These are phyloP conservation scores for Raffaelea deltoideospora DNA, from an alignment of 2,329 filamentous ascomycete species.

Conservation along the genomic window DNA sequence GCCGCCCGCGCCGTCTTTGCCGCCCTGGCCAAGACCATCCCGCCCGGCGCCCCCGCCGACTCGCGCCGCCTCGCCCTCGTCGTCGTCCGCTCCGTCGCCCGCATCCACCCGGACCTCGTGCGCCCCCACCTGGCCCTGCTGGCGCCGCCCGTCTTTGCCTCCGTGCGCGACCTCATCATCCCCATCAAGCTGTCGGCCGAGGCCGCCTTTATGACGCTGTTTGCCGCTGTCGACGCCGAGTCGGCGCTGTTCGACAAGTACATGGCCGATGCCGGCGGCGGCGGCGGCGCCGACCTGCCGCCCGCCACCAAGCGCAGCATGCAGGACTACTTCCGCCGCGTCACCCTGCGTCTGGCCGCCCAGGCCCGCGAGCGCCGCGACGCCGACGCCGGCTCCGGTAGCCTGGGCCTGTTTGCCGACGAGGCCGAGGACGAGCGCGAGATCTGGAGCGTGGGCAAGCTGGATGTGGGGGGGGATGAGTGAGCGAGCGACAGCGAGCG, in stretches of 20 bases:
- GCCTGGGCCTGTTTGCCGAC: conserved; percentile 74
- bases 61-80: conserved; percentile 77
- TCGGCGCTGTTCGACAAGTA: conserved; percentile 81
- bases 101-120: conserved; percentile 64
- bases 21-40: conserved; percentile 57
- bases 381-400: conserved; percentile 78
- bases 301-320: conserved; percentile 60
- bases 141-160: conserved; percentile 73
- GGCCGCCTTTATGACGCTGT: conserved; percentile 82
- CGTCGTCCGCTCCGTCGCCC: conserved; percentile 69
- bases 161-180: conserved; percentile 81
- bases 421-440: conserved; percentile 90
- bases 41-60: conserved; percentile 65
- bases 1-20: conserved; percentile 67
- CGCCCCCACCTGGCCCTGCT: conserved; percentile 68
- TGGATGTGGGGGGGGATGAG: conserved; percentile 57
- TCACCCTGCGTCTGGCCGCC: conserved; percentile 67
- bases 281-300: conserved; percentile 47
- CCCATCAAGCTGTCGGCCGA: conserved; percentile 92
- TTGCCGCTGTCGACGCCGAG: conserved; percentile 81
- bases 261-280: conserved; percentile 52
- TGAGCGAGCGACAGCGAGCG: conserved; percentile 23
- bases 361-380: conserved; percentile 83
- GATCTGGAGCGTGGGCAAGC: conserved; percentile 86
- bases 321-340: conserved; percentile 92